Conservation (phyloP, 441 rosid genomes). For the Raphanus hybrid region DNA sequence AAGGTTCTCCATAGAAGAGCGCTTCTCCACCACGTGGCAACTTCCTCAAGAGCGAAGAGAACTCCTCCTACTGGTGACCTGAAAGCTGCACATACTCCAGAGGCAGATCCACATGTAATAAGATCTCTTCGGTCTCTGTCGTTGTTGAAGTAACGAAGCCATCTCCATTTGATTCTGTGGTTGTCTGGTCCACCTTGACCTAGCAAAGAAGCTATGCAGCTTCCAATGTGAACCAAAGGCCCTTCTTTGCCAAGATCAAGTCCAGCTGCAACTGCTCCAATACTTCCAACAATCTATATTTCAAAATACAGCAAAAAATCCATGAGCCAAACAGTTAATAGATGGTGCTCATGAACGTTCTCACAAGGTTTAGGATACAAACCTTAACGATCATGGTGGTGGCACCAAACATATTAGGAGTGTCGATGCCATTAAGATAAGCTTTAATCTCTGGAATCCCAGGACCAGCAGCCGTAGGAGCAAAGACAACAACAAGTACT, state of each 20-base stretch:
- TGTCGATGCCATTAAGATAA: conserved; percentile 88
- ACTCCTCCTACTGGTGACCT: conserved; percentile 95
- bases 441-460: conserved; percentile 94
- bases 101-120: conserved; percentile 83
- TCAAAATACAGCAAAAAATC: not conserved
- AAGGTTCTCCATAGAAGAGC: conserved; percentile 91
- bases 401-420: conserved; percentile 83
- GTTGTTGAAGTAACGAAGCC: conserved; percentile 96
- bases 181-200: conserved; percentile 91
- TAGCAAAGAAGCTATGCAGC: conserved; percentile 85
- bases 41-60: conserved; percentile 89
- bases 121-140: conserved; percentile 92
- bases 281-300: conserved; percentile 82
- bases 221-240: conserved; percentile 85
- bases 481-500: conserved; percentile 68
- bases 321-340: not conserved
- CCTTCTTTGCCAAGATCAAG: conserved; percentile 96
- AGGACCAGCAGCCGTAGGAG: conserved; percentile 95
- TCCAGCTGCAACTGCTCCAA: conserved; percentile 92
- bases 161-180: conserved; percentile 71
- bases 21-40: conserved; percentile 98
- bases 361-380: not conserved
- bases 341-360: not conserved
- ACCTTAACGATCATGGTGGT: conserved; percentile 85
- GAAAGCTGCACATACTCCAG: conserved; percentile 96